phyloP scores from a whole-genome alignment of 768 basidiomycete species.

The Tricholoma sp. region DNA sequence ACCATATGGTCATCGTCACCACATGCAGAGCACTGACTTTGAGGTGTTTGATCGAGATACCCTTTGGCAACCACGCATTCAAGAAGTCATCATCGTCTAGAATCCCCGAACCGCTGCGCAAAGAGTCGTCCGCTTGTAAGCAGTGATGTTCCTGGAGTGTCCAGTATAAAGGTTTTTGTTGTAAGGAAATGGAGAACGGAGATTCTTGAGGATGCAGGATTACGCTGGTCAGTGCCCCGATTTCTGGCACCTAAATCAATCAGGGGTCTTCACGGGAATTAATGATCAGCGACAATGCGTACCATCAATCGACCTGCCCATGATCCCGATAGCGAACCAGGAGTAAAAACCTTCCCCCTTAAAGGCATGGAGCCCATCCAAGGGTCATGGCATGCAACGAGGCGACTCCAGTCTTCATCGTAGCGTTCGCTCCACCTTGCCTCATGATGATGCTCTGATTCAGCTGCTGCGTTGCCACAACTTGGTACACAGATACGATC shows the following conservation, averaged over 20 bases:
- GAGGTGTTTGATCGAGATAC: constrained; percentile 24
- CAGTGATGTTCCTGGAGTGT: constrained; percentile 44
- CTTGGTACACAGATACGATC: constrained; percentile 30
- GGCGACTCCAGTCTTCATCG: constrained; percentile 46
- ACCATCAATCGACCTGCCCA: constrained; percentile 47
- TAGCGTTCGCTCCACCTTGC: constrained; percentile 22
- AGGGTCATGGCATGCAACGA: constrained; percentile 37
- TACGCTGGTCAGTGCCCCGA: constrained; percentile 1
- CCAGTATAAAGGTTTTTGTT: constrained; percentile 35
- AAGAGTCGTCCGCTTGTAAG: constrained; percentile 29
- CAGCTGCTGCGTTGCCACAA: constrained; percentile 7
- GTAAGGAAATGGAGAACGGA: constrained; percentile 19
- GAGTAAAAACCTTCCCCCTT: constrained; percentile 36
- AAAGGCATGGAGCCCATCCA: constrained; percentile 29
- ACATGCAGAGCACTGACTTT: constrained; percentile 23
- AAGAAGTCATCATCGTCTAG: constrained; percentile 38
- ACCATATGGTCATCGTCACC: background rate
- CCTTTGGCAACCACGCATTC: constrained; percentile 44
- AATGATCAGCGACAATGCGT: constrained; percentile 9
- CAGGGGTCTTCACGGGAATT: background rate
- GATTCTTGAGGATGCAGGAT: constrained; percentile 13
- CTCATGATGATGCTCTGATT: constrained; percentile 8
- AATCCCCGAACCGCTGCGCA: constrained; percentile 28
- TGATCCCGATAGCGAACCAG: constrained; percentile 37
- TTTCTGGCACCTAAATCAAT: constrained; percentile 14